Evolutionary conservation across 2,329 filamentous ascomycete genomes (phyloP), one percentile per base, ranked within the genome.

Genomic region (Plenodomus biglobosus): DNA sequence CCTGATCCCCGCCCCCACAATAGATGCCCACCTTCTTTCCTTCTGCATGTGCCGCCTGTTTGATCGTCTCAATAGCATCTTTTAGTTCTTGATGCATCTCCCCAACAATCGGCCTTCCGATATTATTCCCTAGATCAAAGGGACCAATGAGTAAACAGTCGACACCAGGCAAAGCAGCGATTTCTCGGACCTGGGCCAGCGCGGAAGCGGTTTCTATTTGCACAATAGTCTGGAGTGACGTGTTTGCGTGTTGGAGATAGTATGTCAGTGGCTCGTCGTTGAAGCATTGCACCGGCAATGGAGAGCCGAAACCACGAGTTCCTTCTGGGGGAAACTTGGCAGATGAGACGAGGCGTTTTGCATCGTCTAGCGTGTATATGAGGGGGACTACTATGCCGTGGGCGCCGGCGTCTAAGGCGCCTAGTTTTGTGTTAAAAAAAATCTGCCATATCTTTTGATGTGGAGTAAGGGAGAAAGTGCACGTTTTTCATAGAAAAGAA

Each of bases 321-420:
- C 80, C 80, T 32, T 69, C 56, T 0, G 81, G 81, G 2, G 81
- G 81, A 56, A 83, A 84, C 57, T 82, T 83, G 22, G 78, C 74
- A 17, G 76, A 76, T 35, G 73, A 67, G 15, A 82, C 80, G 21
- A 83, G 70, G 20, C 69, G 74, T 54, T 71, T 72, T 4, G 79
- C 80, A 54, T 83, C 80, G 18, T 80, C 78, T 10, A 76, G 75
- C 0, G 75, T 80, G 53, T 79, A 75, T 27, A 82, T 71, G 4
- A 81, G 65, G 3, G 79, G 80, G 3, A 81, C 80, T 21, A 83
- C 70, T 30, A 85, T 76, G 24, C 80, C 82, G 61, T 85, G 81
- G 7, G 82, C 81, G 32, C 82, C 82, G 38, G 80, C 71, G 56
- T 85, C 82, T 32, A 85, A 74, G 10, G 82, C 82, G 42, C 76